Base-by-base conservation (phyloP, 495 filamentous ascomycete genomes). In the Podospora comata region DNA sequence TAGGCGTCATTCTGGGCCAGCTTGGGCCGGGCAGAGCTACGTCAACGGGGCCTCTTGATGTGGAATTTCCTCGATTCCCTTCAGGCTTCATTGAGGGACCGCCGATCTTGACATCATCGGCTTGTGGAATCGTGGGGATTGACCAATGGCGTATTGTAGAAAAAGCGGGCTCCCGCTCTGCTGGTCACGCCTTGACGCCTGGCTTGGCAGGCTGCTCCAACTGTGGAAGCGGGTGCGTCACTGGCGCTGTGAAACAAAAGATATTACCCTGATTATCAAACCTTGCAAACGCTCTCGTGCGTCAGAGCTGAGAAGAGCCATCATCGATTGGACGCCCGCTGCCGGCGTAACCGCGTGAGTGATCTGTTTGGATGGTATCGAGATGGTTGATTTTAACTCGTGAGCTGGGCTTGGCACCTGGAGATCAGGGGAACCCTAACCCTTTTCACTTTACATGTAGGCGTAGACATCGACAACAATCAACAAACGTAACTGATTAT, bases 41-140 rank as follows among this genome's bases (percentile, higher is more conserved):
- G 59, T 61, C 59, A 61, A 61, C 59, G 30, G 59, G 30, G 26
- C 0, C 11, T 44, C 18, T 11, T 34, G n/a, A 68, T 68, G 66
- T 26, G 16, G 23, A 60, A 62, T 53, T 53, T 60, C 39, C 48
- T 39, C 18, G 28, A n/a, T 32, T 20, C 48, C 34, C 39, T n/a
- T 23, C 23, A 23, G 23, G 23, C 9, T 34, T 54, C 54, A 57
- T 59, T 55, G 30, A 67, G 57, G 18, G 60, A 62, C n/a, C 48
- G 61, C 18, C 55, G 11, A 30, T 26, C 19, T 58, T 69, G 67
- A 69, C 67, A 69, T 69, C 67, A 69, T 65, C 62, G 44, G 61
- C 27, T 48, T 4, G 18, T 13, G 32, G 4, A 13, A 44, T 63
- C 30, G 61, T 39, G 15, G 55, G 34, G 6, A 48, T 57, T 39